Conservation (phyloP, 2,329 filamentous ascomycete species). For the Metarhizium rileyi region DNA sequence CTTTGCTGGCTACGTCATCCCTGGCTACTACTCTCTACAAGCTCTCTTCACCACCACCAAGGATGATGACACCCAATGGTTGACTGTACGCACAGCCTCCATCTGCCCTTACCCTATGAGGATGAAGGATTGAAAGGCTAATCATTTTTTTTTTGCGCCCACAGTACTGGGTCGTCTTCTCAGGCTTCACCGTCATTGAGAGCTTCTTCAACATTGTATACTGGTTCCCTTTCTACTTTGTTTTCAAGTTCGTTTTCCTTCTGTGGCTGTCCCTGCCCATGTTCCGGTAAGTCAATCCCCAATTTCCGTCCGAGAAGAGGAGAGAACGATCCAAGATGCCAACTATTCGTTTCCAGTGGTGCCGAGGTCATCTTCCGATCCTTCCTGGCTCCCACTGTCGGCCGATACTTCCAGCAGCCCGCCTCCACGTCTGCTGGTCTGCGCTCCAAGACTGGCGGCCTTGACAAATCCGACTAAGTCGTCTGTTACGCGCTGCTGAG, state of each 20-base stretch:
- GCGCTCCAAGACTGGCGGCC: constrained; percentile 75
- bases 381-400: constrained; percentile 82
- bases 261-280: constrained; percentile 96
- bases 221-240: constrained; percentile 99
- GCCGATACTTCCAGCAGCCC: constrained; percentile 71
- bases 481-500: constrained; percentile 2
- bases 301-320: not conserved
- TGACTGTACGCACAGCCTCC: constrained; percentile 48
- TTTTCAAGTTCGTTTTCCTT: constrained; percentile 97
- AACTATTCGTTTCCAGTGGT: constrained; percentile 48
- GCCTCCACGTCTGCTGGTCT: constrained; percentile 77
- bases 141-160: constrained; percentile 13
- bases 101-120: not conserved
- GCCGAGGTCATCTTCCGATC: constrained; percentile 96
- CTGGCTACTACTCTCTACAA: constrained; percentile 73
- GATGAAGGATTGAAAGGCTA: not conserved
- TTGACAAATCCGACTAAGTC: constrained; percentile 57
- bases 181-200: constrained; percentile 75
- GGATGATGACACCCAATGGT: constrained; percentile 73
- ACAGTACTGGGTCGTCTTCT: constrained; percentile 81
- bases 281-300: constrained; percentile 64
- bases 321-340: not conserved
- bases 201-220: constrained; percentile 77
- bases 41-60: constrained; percentile 65
- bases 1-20: constrained; percentile 72